Base-by-base conservation (phyloP, 2,329 filamentous ascomycete species). In the Talaromyces sp. region DNA sequence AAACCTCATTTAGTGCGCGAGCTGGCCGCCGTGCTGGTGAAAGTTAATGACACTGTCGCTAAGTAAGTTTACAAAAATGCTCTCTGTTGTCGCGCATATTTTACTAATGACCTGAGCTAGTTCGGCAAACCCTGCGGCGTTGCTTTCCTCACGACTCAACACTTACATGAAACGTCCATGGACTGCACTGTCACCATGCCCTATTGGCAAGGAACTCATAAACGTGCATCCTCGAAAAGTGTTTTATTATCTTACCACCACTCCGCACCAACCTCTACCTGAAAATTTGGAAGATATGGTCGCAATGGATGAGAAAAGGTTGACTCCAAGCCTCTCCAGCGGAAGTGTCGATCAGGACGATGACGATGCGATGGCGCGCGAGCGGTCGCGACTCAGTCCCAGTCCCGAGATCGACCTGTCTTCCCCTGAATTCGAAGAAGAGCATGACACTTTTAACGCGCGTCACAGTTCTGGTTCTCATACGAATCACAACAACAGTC, bases 231-330 rank as follows among this genome's bases (percentile, higher is more conserved):
- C 94, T 19, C 89, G 93, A 70, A 90, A 94, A 74, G 92, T 95
- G 48, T 97, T 96, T 79, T 97, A 95, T 77, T 97, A 92, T 77
- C 84, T 99, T 60, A 96, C 91, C 39, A 96, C 89, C n/a, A 88
- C 83, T 68, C 86, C 89, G 48, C 89, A 88, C 69, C 90, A 93
- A 70, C 85, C 90, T 37, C 84, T 97, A 19, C 90, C 91, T 2
- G 84, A 89, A 63, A 81, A 78, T 43, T 77, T 84, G 54, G 78
- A 80, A 58, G 78, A 82, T 66, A 73, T 77, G 66, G 67, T 80
- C 63, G 71, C 77, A 69, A 76, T 79, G 61, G 77, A 78, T 57
- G 79, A 78, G 64, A 81, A 81, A 62, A 86, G 91, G 61, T 85
- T 95, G 61, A 94, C 93, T 2, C 93, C 93, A 0, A 93, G 91